Conservation (phyloP, 805 yeast species). For the Pichia insulana region DNA sequence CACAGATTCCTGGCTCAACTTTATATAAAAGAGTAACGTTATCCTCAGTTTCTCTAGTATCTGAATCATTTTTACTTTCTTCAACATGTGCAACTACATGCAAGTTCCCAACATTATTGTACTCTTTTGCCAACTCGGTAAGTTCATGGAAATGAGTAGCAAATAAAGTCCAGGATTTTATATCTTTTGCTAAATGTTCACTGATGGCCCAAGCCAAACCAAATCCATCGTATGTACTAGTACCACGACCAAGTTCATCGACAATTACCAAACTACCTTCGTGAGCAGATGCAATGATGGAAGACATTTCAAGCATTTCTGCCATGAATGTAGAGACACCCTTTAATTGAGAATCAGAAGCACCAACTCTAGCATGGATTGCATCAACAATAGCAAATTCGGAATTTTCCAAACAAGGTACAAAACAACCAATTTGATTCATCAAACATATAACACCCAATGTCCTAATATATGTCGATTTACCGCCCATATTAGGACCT, state of each 20-base stretch:
- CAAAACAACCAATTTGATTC: constrained; percentile 85
- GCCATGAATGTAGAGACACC: constrained; percentile 96
- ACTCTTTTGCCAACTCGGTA: constrained; percentile 63
- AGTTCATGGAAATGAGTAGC: constrained; percentile 98
- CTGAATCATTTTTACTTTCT: constrained; percentile 24
- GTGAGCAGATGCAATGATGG: constrained; percentile 75
- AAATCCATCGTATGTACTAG: constrained; percentile 92
- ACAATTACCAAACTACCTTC: constrained; percentile 73
- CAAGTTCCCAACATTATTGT: constrained; percentile 62
- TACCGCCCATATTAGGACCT: constrained; percentile 98
- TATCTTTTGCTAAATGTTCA: constrained; percentile 65
- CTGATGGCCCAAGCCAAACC: constrained; percentile 97
- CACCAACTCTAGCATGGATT: constrained; percentile 94
- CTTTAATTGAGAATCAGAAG: constrained; percentile 94
- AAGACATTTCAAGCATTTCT: constrained; percentile 91
- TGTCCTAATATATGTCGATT: constrained; percentile 86
- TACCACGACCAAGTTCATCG: constrained; percentile 95
- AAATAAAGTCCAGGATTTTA: constrained; percentile 75
- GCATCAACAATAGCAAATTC: constrained; percentile 84
- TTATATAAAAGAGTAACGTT: constrained; percentile 85
- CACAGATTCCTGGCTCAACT: constrained; percentile 94
- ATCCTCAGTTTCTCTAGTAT: constrained; percentile 30
- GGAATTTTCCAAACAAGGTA: constrained; percentile 68
- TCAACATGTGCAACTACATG: constrained; percentile 92
- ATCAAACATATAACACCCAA: constrained; percentile 78